These are phyloP conservation scores for Miscanthus sacchariflorus DNA, from an alignment of 202 grass and related monocot genomes.

Conservation along the genomic window DNA sequence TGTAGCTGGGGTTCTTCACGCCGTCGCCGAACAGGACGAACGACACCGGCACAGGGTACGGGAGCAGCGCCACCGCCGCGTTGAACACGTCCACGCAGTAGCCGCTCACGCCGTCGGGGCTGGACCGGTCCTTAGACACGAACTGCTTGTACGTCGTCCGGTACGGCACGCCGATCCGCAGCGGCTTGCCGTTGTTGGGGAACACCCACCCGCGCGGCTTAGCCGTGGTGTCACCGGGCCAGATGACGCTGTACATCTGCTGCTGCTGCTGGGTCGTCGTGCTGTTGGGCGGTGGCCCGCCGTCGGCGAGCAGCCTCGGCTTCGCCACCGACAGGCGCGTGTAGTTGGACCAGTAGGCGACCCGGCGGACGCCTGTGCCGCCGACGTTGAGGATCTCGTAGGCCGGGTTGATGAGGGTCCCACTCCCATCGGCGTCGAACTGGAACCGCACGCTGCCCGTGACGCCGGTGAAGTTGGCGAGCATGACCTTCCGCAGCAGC, in stretches of 20 bases:
- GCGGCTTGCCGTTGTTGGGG: slow-evolving; percentile 56
- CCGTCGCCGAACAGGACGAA: slow-evolving; percentile 71
- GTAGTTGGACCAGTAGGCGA: slow-evolving; percentile 67
- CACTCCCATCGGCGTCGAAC: slow-evolving; percentile 5
- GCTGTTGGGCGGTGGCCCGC: not conserved
- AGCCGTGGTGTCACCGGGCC: slow-evolving; percentile 65
- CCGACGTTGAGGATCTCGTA: slow-evolving; percentile 77
- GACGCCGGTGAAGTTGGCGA: slow-evolving; percentile 65
- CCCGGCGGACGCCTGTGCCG: slow-evolving; percentile 53
- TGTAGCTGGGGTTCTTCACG: slow-evolving; percentile 67
- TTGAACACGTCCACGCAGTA: slow-evolving; percentile 92
- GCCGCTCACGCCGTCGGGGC: slow-evolving; percentile 54
- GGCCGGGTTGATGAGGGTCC: slow-evolving; percentile 19
- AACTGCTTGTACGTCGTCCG: slow-evolving; percentile 67
- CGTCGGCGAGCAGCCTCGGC: slow-evolving; percentile 31
- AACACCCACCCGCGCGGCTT: slow-evolving; percentile 76
- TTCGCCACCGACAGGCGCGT: slow-evolving; percentile 47
- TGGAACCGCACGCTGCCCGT: slow-evolving; percentile 62
- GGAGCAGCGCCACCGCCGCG: slow-evolving; percentile 56
- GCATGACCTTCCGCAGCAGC: slow-evolving; percentile 50
- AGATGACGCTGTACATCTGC: slow-evolving; percentile 55
- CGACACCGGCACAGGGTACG: slow-evolving; percentile 61
- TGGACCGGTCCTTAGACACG: slow-evolving; percentile 50
- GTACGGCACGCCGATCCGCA: slow-evolving; percentile 74
- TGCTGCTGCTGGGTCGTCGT: not conserved